Percentiles rank a stretch among this genome's conserved stretches.
Evolutionary conservation across 352 stramenopile species (phyloP).

Genomic region (Phytophthora constricta): DNA sequence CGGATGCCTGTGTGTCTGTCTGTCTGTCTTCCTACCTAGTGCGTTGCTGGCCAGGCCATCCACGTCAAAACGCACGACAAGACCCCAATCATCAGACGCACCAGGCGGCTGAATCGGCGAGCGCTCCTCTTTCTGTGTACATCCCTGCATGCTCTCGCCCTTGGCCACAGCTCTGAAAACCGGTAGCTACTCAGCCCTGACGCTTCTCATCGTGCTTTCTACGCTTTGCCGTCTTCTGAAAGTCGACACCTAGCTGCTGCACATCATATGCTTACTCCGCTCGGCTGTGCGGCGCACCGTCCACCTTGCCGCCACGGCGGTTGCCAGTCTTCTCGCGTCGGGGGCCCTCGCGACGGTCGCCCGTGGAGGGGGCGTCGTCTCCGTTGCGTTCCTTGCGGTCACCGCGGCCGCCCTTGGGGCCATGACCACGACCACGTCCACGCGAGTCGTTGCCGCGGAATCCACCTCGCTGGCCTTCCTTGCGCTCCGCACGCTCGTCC

Average conservation of each 20-base stretch:
- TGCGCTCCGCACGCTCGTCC: conserved; percentile 76
- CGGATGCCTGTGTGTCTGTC: conserved; percentile 35
- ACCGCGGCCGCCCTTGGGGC: conserved; percentile 56
- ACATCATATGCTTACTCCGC: conserved; percentile 57
- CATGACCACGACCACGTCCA: conserved; percentile 56
- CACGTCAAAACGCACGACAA: conserved; percentile 12
- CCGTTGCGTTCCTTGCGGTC: conserved; percentile 79
- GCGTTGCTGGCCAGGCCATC: conserved; percentile 20
- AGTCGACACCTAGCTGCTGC: conserved; percentile 20
- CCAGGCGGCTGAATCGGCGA: conserved; percentile 10
- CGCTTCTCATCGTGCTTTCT: conserved; percentile 8
- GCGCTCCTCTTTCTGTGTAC: conserved; percentile 15
- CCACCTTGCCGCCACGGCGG: conserved; percentile 72
- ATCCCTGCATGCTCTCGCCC: conserved; percentile 3
- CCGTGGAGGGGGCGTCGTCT: conserved; percentile 47
- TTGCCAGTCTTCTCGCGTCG: conserved; percentile 68
- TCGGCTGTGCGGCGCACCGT: conserved; percentile 48
- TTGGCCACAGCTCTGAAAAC: conserved; percentile 18
- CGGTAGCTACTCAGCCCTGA: conserved; percentile 14
- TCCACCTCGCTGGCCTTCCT: conserved; percentile 63
- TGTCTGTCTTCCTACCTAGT: conserved; percentile 43
- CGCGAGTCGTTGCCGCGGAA: conserved; percentile 61
- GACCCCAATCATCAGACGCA: conserved; percentile 14
- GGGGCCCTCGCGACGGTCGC: conserved; percentile 44
- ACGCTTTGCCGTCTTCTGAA: conserved; percentile 9